Evolutionary conservation across 306 rosid genomes (phyloP), one percentile per base, ranked within the genome.

Genomic region (Betula pendula): DNA sequence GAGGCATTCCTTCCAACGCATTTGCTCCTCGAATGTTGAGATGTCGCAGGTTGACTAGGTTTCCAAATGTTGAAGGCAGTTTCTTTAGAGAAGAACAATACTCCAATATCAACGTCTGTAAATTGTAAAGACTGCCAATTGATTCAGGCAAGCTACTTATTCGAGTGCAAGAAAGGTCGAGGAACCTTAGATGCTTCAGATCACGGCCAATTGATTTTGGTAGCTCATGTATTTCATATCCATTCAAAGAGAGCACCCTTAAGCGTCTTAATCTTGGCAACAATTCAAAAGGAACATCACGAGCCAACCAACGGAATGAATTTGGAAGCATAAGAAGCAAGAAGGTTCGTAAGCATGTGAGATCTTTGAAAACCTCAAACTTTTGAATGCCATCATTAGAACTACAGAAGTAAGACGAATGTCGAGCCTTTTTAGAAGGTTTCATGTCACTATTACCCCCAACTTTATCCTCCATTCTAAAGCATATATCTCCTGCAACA

Each of bases 341-440:
- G 35, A 92, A 70, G 96, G 97, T 44, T 92, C 98, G 76, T 80
- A 94, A 31, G 92, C 88, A 0, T 6, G 0, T 27, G 13, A 25
- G n/a, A 12, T 59, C 17, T 0, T 3, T 0, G 0, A 59, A 27
- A 6, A 0, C 67, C 6, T 59, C 3, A 27, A 27, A 27, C 6
- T 38, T 38, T 38, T 6, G 5, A 1, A 0, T 27, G 27, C 1
- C 13, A 2, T 11, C 42, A 38, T 6, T 0, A 5, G 0, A 0
- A 6, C 7, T 1, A 38, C 0, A 1, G 1, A 38, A 6, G 42
- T 29, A 27, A 15, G 67, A 59, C 8, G 16, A 59, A 59, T 59
- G 67, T 1, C 20, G 42, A 25, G 35, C 68, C 68, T 0, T 29
- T 60, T 2, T 29, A 60, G 8, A 75, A 12, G 25, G 53, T 66